A percentile compares a stretch with the other conserved stretches of the same genome.
phyloP scores from a whole-genome alignment of 1,284 basidiomycete genomes.

The Moniliophthora roreri region DNA sequence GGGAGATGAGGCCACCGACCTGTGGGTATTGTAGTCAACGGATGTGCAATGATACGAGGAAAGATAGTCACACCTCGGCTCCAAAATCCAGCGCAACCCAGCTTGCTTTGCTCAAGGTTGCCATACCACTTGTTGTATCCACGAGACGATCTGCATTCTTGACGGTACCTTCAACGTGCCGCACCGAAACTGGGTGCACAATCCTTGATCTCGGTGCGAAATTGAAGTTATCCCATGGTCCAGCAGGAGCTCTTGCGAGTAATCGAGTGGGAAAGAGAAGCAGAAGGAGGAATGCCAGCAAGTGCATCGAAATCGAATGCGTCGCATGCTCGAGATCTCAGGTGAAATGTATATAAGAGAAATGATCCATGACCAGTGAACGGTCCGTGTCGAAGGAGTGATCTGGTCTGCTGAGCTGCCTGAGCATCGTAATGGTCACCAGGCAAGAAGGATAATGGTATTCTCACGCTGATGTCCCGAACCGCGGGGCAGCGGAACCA shows the following conservation, averaged over 20 bases:
- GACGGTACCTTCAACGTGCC: slow-evolving; percentile 32
- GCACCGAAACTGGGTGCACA: slow-evolving; percentile 37
- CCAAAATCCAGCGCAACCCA: slow-evolving; percentile 48
- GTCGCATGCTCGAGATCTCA: no score
- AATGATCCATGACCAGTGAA: no score
- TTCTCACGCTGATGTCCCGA: no score
- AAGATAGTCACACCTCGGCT: slow-evolving; percentile 33
- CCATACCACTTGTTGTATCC: slow-evolving; percentile 24
- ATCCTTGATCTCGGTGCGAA: slow-evolving; percentile 39
- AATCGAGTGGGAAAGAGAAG: no score
- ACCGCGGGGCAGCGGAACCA: no score
- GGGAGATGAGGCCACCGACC: slow-evolving; percentile 47
- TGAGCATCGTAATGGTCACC: no score
- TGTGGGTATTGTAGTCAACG: slow-evolving; percentile 16
- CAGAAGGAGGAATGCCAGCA: no score
- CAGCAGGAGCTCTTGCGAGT: slow-evolving; percentile 29
- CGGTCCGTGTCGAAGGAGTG: no score
- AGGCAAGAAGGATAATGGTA: no score
- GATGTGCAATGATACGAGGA: not conserved
- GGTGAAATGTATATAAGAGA: no score
- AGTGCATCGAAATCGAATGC: no score
- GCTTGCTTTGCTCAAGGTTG: slow-evolving; percentile 33
- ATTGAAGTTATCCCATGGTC: slow-evolving; percentile 47
- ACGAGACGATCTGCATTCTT: slow-evolving; percentile 28
- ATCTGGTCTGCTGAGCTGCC: no score